Evolutionary conservation across 495 filamentous ascomycete genomes (phyloP).

Genomic region (Aspergillus mulundensis): DNA sequence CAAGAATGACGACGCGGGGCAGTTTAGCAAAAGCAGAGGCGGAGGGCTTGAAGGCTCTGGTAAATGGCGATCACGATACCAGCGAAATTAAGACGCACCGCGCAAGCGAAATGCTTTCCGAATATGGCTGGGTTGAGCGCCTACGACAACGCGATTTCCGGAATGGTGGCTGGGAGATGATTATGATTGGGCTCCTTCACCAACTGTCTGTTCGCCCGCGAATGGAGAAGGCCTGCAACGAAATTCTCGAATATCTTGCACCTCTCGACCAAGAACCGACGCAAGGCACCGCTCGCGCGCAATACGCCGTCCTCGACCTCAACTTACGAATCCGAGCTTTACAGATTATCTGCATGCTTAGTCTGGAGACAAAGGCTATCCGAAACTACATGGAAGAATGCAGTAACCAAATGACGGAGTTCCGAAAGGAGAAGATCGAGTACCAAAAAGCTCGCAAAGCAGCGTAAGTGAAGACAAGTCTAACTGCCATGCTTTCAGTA

Average conservation of each 20-base stretch:
- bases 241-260: constrained; percentile 71
- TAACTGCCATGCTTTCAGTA: not conserved
- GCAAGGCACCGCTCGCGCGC: constrained; percentile 62
- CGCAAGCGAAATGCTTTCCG: constrained; percentile 66
- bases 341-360: constrained; percentile 83
- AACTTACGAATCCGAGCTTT: constrained; percentile 77
- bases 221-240: constrained; percentile 67
- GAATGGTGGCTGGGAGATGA: constrained; percentile 86
- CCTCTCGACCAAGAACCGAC: constrained; percentile 71
- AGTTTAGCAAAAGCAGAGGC: constrained; percentile 79
- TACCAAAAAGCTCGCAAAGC: constrained; percentile 78
- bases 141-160: constrained; percentile 80
- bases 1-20: constrained; percentile 72
- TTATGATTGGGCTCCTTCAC: constrained; percentile 81
- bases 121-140: constrained; percentile 78
- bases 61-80: constrained; percentile 24
- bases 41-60: constrained; percentile 54
- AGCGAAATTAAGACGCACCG: constrained; percentile 56
- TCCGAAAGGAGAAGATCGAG: constrained; percentile 93
- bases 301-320: constrained; percentile 72
- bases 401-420: constrained; percentile 84
- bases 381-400: constrained; percentile 87
- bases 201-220: constrained; percentile 75
- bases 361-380: constrained; percentile 78
- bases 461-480: constrained; percentile 56